Evolutionary conservation across 305 asterid species (phyloP).

Genomic region (Ilex paraguariensis): DNA sequence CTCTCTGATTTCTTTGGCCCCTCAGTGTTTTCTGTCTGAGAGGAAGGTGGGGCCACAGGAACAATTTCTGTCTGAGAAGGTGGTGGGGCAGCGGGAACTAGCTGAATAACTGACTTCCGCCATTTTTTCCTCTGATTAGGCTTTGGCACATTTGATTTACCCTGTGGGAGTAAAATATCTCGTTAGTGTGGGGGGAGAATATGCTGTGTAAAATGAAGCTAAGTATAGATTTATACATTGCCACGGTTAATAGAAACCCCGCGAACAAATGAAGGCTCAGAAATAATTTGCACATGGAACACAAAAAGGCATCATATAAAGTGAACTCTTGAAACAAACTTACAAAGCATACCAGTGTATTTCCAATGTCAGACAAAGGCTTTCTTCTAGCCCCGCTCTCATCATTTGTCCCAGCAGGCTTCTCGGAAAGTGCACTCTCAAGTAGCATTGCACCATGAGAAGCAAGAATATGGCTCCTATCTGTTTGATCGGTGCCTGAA

Average conservation of each 20-base stretch:
- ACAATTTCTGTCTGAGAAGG: not conserved
- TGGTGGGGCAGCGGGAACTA: conserved; percentile 68
- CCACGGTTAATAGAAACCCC: too few relatives aligned
- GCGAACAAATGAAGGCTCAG: too few relatives aligned
- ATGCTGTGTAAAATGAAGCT: too few relatives aligned
- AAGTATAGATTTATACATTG: too few relatives aligned
- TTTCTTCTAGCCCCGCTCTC: conserved; percentile 43
- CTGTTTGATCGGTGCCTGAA: conserved; percentile 33
- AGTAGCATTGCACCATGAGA: conserved; percentile 84
- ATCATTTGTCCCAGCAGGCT: conserved; percentile 31
- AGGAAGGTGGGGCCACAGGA: conserved; percentile 7
- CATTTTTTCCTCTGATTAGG: conserved; percentile 65
- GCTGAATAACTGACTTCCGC: conserved; percentile 76
- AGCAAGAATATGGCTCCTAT: conserved; percentile 45
- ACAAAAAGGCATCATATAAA: too few relatives aligned
- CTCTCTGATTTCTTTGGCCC: conserved; percentile 36
- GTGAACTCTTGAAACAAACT: too few relatives aligned
- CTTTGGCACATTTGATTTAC: conserved; percentile 49
- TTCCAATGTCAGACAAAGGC: conserved; percentile 92
- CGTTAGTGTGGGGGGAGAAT: too few relatives aligned
- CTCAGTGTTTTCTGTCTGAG: conserved; percentile 20
- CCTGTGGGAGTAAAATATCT: conserved; percentile 26
- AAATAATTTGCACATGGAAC: too few relatives aligned
- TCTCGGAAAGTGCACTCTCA: conserved; percentile 72
- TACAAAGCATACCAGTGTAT: conserved; percentile 42